Evolutionary conservation across 805 yeast species (phyloP), one percentile per base, ranked within the genome.

Genomic region (Kodamaea hsintzibuensis): DNA sequence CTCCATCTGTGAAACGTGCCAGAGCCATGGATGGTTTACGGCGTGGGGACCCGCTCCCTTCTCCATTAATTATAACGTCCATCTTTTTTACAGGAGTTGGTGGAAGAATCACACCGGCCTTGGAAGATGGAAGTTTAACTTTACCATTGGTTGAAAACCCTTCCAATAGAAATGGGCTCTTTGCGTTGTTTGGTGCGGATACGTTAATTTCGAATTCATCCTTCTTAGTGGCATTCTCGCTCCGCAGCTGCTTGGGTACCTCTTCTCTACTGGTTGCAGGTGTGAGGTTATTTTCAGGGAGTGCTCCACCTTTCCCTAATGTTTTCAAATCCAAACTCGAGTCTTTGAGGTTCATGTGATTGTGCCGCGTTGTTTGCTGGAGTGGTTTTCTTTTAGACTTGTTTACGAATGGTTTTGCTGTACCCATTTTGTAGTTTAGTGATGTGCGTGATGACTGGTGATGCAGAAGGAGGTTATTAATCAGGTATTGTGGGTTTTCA

Each of bases 1-100:
- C 6, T 12, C 30, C 47, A 22, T 38, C 18, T n/a, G 19, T 38
- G 25, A 22, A 22, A 22, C 25, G 44, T 12, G 44, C 17, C 17
- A 30, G 35, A 3, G 45, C 6, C 30, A 45, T 27, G 1, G 47
- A 27, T 3, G 42, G 27, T 8, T 22, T 33, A 8, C 53, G 44
- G 1, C 52, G 46, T 13, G 60, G 55, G 7, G 62, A 52, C 7
- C 54, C 54, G 38, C 51, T 50, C 22, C 16, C 52, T 16, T 40
- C 47, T 44, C 46, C 49, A n/a, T 51, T 59, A 42, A 68, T 54
- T 12, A 58, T 61, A 56, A 63, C 64, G 37, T 82, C 85, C 78
- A 84, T 79, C 57, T 82, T 84, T 63, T 81, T 85, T 7, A 82
- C 83, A 0, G 90, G 92, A 0, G 91, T 86, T 2, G 85, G 82